Evolutionary conservation across 2,329 filamentous ascomycete species (phyloP).

Genomic region (Bretziella fagacearum): DNA sequence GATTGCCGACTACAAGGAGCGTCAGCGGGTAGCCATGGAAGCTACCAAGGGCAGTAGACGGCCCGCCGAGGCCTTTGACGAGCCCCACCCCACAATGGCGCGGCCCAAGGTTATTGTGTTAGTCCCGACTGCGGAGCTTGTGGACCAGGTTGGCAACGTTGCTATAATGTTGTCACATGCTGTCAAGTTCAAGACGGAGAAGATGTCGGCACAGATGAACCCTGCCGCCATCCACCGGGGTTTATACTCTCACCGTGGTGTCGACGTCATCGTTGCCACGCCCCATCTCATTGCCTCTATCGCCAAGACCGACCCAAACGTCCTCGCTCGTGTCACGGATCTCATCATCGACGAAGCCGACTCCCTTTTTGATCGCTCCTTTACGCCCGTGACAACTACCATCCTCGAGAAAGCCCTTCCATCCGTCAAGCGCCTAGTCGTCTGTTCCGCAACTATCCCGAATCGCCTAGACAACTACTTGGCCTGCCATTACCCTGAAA

Average conservation of each 20-base stretch:
- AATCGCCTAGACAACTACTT: conserved; percentile 73
- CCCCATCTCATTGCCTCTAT: conserved; percentile 82
- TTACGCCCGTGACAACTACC: conserved; percentile 62
- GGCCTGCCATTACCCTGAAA: conserved; percentile 64
- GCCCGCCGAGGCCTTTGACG: conserved; percentile 44
- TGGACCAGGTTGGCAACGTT: conserved; percentile 67
- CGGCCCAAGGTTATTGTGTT: conserved; percentile 72
- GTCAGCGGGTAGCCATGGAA: conserved; percentile 37
- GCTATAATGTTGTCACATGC: conserved; percentile 70
- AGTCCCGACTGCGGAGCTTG: conserved; percentile 82
- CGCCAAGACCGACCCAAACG: conserved; percentile 74
- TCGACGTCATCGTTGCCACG: conserved; percentile 75
- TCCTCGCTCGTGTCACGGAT: conserved; percentile 79
- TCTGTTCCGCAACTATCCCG: conserved; percentile 94
- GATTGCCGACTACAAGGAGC: conserved; percentile 39
- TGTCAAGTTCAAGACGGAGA: conserved; percentile 70
- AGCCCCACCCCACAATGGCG: conserved; percentile 55
- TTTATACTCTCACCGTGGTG: conserved; percentile 62
- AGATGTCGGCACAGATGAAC: conserved; percentile 62
- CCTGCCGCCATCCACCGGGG: conserved; percentile 67
- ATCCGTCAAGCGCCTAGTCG: conserved; percentile 67
- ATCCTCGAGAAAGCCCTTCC: conserved; percentile 71
- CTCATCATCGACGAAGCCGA: conserved; percentile 91
- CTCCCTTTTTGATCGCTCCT: conserved; percentile 85
- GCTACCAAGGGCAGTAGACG: conserved; percentile 37